Evolutionary conservation across 768 basidiomycete genomes (phyloP).

Genomic region (Boletus barrowsii): DNA sequence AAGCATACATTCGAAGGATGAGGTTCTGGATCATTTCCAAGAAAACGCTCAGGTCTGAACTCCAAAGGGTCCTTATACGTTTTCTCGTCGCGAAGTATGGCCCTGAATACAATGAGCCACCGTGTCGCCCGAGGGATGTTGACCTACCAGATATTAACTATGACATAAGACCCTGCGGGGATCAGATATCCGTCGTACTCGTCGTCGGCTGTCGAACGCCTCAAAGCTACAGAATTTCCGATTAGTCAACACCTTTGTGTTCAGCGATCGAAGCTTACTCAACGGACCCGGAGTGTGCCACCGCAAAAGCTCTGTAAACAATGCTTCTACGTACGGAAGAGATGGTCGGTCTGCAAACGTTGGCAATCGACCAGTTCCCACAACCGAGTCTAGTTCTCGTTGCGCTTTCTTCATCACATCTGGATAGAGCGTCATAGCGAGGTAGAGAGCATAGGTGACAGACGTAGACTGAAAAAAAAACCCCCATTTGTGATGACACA

Average conservation of each 20-base stretch:
- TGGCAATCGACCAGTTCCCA: constrained; percentile 23
- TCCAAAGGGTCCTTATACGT: constrained; percentile 16
- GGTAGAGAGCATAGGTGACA: constrained; percentile 10
- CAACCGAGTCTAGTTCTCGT: constrained; percentile 25
- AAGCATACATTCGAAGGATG: constrained; percentile 14
- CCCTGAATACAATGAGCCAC: constrained; percentile 3
- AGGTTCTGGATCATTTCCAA: constrained; percentile 15
- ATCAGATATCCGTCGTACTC: constrained; percentile 21
- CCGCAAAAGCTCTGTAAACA: constrained; percentile 23
- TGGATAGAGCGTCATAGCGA: constrained; percentile 32
- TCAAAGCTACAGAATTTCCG: constrained; percentile 4
- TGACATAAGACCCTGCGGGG: constrained; percentile 12
- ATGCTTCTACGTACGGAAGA: constrained; percentile 27
- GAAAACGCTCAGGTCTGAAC: constrained; percentile 24
- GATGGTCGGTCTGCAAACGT: constrained; percentile 22
- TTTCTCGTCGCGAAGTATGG: constrained; percentile 15
- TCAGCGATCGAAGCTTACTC: background rate
- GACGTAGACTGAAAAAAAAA: constrained; percentile 11
- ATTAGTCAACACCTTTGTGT: background rate
- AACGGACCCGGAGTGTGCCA: constrained; percentile 21
- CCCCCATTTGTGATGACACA: background rate
- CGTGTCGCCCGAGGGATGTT: background rate
- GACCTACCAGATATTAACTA: constrained; percentile 19
- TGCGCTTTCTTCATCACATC: constrained; percentile 24
- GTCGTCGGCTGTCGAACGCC: constrained; percentile 9